These are phyloP conservation scores for Chaetomium olivaceum DNA, from an alignment of 2,329 filamentous ascomycete species.

Conservation along the genomic window DNA sequence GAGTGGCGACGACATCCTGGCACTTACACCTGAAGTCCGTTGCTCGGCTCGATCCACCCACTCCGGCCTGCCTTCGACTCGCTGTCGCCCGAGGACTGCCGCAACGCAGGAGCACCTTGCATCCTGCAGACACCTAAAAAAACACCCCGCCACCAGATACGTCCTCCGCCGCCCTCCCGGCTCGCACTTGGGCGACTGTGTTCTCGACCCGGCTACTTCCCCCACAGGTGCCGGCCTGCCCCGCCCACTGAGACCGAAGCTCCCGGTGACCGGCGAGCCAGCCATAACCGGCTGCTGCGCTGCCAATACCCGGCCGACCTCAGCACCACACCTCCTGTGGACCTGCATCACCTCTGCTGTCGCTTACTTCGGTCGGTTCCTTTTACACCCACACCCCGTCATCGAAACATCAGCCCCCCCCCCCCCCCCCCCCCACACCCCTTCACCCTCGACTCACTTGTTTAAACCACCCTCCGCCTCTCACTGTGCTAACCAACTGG, in stretches of 20 bases:
- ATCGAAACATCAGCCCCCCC: neutral
- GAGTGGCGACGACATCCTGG: neutral
- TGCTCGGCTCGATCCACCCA: neutral
- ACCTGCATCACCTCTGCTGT: slow-evolving; percentile 25
- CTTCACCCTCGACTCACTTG: neutral
- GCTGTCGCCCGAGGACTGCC: neutral
- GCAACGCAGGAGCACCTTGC: slow-evolving; percentile 16
- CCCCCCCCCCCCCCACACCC: neutral
- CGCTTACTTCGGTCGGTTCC: slow-evolving; percentile 24
- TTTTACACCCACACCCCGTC: slow-evolving; percentile 23
- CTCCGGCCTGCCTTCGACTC: neutral
- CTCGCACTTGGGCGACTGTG: slow-evolving; percentile 12
- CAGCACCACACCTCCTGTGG: slow-evolving; percentile 25
- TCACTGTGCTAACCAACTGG: neutral
- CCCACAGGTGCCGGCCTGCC: slow-evolving; percentile 17
- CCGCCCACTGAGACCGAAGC: slow-evolving; percentile 23
- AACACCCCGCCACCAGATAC: neutral
- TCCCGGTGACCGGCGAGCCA: slow-evolving; percentile 12
- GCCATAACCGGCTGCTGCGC: slow-evolving; percentile 14
- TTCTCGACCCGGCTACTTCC: slow-evolving; percentile 11
- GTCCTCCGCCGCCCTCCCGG: neutral
- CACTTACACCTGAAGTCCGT: neutral
- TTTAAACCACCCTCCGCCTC: slow-evolving; percentile 10
- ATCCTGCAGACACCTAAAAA: slow-evolving; percentile 26
- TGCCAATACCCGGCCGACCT: slow-evolving; percentile 18